Conservation (phyloP, 768 basidiomycete genomes). For the Termitomyces titanicus region DNA sequence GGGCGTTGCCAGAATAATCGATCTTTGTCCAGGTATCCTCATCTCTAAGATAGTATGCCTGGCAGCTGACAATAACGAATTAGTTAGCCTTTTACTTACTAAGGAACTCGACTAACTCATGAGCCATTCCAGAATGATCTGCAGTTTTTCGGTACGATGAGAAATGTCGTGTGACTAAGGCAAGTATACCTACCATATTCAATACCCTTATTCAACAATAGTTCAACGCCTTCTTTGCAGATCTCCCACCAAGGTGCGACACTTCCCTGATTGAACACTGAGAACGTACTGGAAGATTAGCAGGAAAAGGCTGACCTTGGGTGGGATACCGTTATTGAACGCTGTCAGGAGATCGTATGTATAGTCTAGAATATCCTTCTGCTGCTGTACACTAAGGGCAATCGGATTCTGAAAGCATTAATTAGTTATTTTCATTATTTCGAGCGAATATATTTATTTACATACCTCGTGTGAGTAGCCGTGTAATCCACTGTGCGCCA, state of each 20-base stretch:
- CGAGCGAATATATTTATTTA: background rate
- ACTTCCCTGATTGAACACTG: slow-evolving; percentile 33
- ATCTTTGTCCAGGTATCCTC: slow-evolving; percentile 74
- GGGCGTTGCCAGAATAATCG: slow-evolving; percentile 52
- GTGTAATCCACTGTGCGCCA: slow-evolving; percentile 49
- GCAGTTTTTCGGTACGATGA: background rate
- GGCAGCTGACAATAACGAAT: slow-evolving; percentile 32
- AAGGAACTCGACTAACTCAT: slow-evolving; percentile 10
- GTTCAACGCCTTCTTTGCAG: slow-evolving; percentile 58
- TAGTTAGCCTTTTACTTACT: background rate
- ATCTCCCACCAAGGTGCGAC: slow-evolving; percentile 84
- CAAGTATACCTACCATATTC: slow-evolving; percentile 53
- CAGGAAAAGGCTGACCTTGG: slow-evolving; percentile 29
- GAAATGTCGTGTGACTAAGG: background rate
- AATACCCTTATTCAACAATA: slow-evolving; percentile 69
- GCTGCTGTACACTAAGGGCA: slow-evolving; percentile 58
- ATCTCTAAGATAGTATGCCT: slow-evolving; percentile 66
- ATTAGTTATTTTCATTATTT: background rate
- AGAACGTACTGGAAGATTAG: background rate
- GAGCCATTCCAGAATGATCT: slow-evolving; percentile 14
- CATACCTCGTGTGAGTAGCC: slow-evolving; percentile 72
- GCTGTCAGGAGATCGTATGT: slow-evolving; percentile 62
- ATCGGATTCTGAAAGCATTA: slow-evolving; percentile 47
- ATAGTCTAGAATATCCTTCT: slow-evolving; percentile 66
- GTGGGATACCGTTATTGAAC: slow-evolving; percentile 58